Conservation (phyloP, 2,329 filamentous ascomycete genomes). For the Stemphylium lycopersici region DNA sequence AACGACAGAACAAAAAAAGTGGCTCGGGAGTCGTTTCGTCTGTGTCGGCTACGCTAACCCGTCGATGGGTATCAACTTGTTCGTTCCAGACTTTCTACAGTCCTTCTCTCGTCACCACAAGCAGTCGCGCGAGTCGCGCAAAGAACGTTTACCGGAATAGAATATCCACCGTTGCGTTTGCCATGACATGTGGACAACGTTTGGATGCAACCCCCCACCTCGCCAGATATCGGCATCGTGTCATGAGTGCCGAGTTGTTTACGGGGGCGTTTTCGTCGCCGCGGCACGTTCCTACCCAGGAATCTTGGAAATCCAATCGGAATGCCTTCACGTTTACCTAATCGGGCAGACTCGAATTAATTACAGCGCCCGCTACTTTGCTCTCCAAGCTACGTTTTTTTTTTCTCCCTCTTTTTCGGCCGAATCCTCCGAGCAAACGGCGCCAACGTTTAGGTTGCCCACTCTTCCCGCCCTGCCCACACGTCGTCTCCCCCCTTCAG, state of each 20-base stretch:
- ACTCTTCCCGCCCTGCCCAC: neutral
- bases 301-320: neutral
- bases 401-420: neutral
- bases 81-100: neutral
- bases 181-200: too few relatives aligned
- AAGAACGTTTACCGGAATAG: neutral
- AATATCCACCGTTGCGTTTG: too few relatives aligned
- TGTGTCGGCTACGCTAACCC: neutral
- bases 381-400: neutral
- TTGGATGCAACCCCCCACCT: neutral
- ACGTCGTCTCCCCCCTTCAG: neutral
- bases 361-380: neutral
- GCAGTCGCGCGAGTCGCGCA: neutral
- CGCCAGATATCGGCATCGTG: constrained; percentile 7
- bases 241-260: neutral
- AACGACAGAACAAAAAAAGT: constrained; percentile 4
- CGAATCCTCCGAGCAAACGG: neutral
- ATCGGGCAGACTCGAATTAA: constrained; percentile 4
- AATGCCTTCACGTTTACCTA: constrained; percentile 1
- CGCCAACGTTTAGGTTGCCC: neutral
- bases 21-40: constrained; percentile 1
- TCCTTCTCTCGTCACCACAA: neutral
- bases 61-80: neutral
- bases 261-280: neutral
- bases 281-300: neutral